These are phyloP conservation scores for Emericellopsis cladophorae DNA, from an alignment of 2,329 filamentous ascomycete genomes.

Conservation along the genomic window DNA sequence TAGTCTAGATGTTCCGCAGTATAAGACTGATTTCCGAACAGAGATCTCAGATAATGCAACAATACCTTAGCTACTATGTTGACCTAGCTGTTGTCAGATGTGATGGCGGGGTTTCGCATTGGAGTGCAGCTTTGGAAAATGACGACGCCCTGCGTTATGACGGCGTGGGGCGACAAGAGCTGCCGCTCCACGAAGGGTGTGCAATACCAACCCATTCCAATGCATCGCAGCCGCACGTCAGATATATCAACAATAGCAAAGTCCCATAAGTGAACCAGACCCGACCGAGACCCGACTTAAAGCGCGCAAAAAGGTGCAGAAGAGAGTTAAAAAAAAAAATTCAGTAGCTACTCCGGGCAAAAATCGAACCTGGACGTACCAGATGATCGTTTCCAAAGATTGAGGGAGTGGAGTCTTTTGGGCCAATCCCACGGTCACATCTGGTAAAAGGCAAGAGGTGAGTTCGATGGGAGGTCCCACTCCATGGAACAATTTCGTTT, in stretches of 20 bases:
- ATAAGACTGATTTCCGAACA: too few relatives aligned
- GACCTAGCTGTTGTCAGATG: too few relatives aligned
- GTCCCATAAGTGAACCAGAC: too few relatives aligned
- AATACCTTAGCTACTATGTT: too few relatives aligned
- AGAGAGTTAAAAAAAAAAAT: conserved; percentile 2
- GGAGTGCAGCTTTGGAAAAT: neutral
- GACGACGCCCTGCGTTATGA: neutral
- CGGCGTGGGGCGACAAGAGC: too few relatives aligned
- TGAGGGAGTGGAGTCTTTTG: conserved; percentile 36
- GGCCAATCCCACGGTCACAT: conserved; percentile 56
- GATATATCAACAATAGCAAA: too few relatives aligned
- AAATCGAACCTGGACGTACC: conserved; percentile 26
- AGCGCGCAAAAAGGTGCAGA: neutral
- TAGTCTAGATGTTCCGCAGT: too few relatives aligned
- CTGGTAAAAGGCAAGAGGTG: conserved; percentile 73
- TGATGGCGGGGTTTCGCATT: too few relatives aligned
- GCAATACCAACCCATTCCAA: too few relatives aligned
- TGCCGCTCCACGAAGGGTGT: too few relatives aligned
- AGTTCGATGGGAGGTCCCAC: conserved; percentile 62
- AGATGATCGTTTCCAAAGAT: conserved; percentile 35
- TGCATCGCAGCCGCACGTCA: too few relatives aligned
- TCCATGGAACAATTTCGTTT: conserved; percentile 30
- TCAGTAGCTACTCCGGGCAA: conserved; percentile 11
- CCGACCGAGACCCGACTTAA: neutral
- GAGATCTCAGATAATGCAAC: too few relatives aligned